phyloP scores from a whole-genome alignment of 2,329 filamentous ascomycete genomes.

The Botrytis sinoallii region DNA sequence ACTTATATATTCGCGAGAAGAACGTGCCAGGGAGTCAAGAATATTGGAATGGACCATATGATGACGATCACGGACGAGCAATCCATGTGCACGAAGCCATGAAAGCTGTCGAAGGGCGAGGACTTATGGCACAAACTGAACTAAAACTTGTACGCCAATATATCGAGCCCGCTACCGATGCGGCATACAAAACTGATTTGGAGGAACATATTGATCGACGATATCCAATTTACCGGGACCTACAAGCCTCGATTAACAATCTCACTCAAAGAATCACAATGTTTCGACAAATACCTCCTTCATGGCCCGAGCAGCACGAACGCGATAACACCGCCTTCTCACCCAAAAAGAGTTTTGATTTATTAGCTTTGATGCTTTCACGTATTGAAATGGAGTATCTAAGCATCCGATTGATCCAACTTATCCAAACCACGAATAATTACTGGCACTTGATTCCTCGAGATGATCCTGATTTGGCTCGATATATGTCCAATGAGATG shows the following conservation, averaged over 20 bases:
- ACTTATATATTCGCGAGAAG: neutral
- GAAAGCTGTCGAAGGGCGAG: constrained; percentile 4
- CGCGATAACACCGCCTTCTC: constrained; percentile 8
- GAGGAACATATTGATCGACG: constrained; percentile 15
- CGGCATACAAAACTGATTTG: constrained; percentile 1
- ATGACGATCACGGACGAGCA: constrained; percentile 18
- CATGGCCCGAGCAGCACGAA: constrained; percentile 19
- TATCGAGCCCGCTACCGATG: constrained; percentile 4
- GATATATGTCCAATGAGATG: constrained; percentile 1
- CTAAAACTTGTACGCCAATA: constrained; percentile 3
- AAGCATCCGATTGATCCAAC: constrained; percentile 8
- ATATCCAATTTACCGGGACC: constrained; percentile 8
- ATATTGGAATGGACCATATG: constrained; percentile 15
- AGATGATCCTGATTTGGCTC: neutral
- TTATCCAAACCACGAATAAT: neutral
- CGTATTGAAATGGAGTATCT: constrained; percentile 20
- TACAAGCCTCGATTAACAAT: constrained; percentile 12
- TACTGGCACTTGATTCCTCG: constrained; percentile 16
- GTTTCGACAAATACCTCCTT: constrained; percentile 13
- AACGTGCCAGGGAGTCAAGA: constrained; percentile 11
- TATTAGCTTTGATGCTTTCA: constrained; percentile 12
- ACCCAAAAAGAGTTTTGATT: constrained; percentile 12
- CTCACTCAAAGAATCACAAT: constrained; percentile 4
- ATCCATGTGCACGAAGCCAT: constrained; percentile 13
- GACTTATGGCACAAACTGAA: neutral